Conservation (phyloP, 768 basidiomycete species). For the Solioccasus polychromus region DNA sequence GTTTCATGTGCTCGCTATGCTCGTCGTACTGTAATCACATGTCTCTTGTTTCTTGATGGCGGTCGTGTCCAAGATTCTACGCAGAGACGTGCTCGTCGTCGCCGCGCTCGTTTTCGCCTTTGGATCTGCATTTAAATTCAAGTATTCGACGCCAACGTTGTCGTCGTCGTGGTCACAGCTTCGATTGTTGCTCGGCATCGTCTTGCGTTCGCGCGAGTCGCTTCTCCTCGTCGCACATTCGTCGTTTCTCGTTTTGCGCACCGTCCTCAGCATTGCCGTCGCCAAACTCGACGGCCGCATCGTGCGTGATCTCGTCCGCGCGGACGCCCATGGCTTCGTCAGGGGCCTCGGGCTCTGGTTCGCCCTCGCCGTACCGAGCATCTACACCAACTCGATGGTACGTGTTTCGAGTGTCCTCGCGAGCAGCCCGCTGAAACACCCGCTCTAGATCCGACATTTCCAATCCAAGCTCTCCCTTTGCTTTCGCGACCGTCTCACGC, state of each 20-base stretch:
- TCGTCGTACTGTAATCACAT: constrained; percentile 11
- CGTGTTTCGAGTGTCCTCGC: constrained; percentile 4
- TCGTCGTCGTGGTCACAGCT: constrained; percentile 74
- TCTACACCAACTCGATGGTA: constrained; percentile 95
- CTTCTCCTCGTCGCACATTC: constrained; percentile 76
- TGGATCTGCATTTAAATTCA: constrained; percentile 46
- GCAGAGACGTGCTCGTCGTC: constrained; percentile 34
- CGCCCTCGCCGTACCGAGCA: constrained; percentile 84
- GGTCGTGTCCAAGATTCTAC: constrained; percentile 14
- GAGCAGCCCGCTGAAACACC: too few species aligned
- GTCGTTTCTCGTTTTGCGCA: constrained; percentile 79
- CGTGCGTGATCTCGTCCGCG: constrained; percentile 84
- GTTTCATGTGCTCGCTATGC: constrained; percentile 34
- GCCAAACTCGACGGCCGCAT: constrained; percentile 88
- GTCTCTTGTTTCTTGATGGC: constrained; percentile 7
- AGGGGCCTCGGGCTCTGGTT: constrained; percentile 87
- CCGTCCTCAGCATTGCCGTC: constrained; percentile 83
- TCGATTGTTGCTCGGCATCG: constrained; percentile 67
- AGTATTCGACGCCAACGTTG: too few species aligned
- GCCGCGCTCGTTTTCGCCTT: constrained; percentile 49
- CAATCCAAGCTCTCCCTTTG: constrained; percentile 83
- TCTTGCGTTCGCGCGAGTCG: constrained; percentile 67
- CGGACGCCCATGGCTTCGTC: constrained; percentile 80
- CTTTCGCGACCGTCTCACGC: constrained; percentile 81
- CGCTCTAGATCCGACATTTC: constrained; percentile 83